These are phyloP conservation scores for Fraxinus xanthoxyloides DNA, from an alignment of 305 asterid species.

Conservation along the genomic window DNA sequence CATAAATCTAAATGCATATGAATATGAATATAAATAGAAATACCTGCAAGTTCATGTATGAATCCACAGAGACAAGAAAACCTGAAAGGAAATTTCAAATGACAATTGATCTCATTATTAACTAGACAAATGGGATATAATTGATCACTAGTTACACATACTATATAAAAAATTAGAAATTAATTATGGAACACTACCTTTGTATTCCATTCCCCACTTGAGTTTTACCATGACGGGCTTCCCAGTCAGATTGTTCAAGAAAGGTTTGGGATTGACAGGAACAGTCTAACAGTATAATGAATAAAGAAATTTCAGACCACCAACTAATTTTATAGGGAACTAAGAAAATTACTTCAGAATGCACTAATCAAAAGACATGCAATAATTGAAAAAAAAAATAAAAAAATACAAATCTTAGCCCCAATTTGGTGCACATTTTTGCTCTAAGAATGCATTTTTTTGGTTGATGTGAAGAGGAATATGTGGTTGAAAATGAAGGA, in stretches of 20 bases:
- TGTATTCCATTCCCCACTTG: constrained; percentile 92
- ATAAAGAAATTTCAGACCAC: constrained; percentile 6
- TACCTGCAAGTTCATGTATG: constrained; percentile 93
- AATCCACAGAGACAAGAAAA: constrained; percentile 77
- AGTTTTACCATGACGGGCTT: constrained; percentile 78
- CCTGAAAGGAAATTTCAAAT: constrained; percentile 43
- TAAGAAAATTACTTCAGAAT: neutral
- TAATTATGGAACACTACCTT: constrained; percentile 34
- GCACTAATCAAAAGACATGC: neutral
- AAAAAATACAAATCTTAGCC: too few relatives aligned
- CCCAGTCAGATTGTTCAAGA: constrained; percentile 84
- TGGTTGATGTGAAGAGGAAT: too few relatives aligned
- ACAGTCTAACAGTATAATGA: constrained; percentile 51
- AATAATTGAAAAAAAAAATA: neutral
- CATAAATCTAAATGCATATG: neutral
- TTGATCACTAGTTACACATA: neutral
- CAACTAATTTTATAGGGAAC: neutral
- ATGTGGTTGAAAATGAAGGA: too few relatives aligned
- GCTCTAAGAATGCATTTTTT: too few relatives aligned
- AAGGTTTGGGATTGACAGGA: constrained; percentile 90
- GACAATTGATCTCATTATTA: neutral
- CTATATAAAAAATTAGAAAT: neutral
- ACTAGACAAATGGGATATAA: neutral
- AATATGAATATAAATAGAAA: neutral
- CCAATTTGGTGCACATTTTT: too few relatives aligned